A percentile compares a stretch with the other conserved stretches of the same genome.
These are phyloP conservation scores for Anaeramoeba flamelloides DNA, from an alignment of 78 protist species.

Conservation along the genomic window DNA sequence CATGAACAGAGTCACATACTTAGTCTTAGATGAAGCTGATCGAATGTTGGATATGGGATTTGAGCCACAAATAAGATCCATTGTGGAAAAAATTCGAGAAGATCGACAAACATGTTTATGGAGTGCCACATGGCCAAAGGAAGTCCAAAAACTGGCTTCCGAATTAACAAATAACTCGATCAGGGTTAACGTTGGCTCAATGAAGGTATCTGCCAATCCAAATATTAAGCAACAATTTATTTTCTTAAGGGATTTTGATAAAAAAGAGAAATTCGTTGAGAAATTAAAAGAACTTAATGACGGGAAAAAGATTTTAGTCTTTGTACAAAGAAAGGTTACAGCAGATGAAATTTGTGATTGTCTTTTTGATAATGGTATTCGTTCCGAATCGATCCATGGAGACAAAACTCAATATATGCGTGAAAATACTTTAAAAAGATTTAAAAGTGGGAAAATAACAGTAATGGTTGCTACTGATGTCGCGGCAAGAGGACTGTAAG, in stretches of 20 bases:
- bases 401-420: constrained; percentile 28
- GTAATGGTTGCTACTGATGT: constrained; percentile 73
- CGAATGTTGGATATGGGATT: constrained; percentile 93
- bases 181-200: constrained; percentile 48
- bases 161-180: constrained; percentile 32
- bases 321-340: too few species aligned
- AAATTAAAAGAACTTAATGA: too few species aligned
- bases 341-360: too few species aligned
- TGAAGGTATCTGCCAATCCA: too few species aligned
- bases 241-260: too few species aligned
- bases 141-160: constrained; percentile 61
- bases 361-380: neutral
- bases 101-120: constrained; percentile 97
- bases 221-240: too few species aligned
- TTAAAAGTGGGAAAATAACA: neutral
- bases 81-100: too few species aligned
- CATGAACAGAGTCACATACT: constrained; percentile 72
- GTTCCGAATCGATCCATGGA: constrained; percentile 54
- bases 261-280: too few species aligned
- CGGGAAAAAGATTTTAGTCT: too few species aligned
- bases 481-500: constrained; percentile 79
- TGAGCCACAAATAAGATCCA: constrained; percentile 68
- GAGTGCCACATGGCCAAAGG: constrained; percentile 96
- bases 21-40: constrained; percentile 83
- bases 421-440: constrained; percentile 17